Base-by-base conservation (phyloP, 2,329 filamentous ascomycete species). In the Penicillium sp. region DNA sequence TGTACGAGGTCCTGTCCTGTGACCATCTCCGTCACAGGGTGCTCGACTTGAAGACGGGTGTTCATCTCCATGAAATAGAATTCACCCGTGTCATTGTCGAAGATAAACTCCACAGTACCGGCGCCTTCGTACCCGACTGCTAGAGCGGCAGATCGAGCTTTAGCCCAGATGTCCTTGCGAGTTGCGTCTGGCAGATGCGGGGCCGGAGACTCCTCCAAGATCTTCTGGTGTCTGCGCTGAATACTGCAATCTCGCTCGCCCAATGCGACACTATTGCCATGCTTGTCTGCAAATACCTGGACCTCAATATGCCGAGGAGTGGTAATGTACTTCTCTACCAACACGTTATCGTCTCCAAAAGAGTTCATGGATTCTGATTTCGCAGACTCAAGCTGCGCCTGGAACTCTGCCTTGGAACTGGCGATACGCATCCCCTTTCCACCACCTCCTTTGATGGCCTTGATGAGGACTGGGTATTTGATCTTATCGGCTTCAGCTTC, bases 1-100 rank as follows among this genome's bases (percentile, higher is more conserved):
- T 93, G 88, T 4, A 99, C 94, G 33, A 99, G 77, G 67, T 92
- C 89, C 47, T 90, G 82, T 0, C 84, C 86, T 9, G 87, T 90
- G 2, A 89, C 85, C 80, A 89, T 86, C 69, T 92, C 89, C 0
- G 87, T 97, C 20, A 97, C 94, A 0, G 94, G 94, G 68, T 99
- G 94, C 76, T 99, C 94, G 48, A 99, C 94, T 74, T 99, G 94
- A 20, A 99, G 79, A 49, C 94, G 83, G 0, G 94, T 87, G 69
- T 87, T 87, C 85, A 87, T 88, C 65, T 88, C 85, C 85, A 87
- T 87, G 74, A 88, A 87, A 73, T 85, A 88, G 73, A 87, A 87
- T 42, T 86, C 77, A 35, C 83, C 83, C 3, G 79, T 81, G 52
- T 87, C 85, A 59, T 87, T 87, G 70, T 88, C 85, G 64, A 88